A percentile compares a stretch with the other conserved stretches of the same genome.
These are phyloP conservation scores for Yarrowia bubula DNA, from an alignment of 805 yeast genomes.

Conservation along the genomic window DNA sequence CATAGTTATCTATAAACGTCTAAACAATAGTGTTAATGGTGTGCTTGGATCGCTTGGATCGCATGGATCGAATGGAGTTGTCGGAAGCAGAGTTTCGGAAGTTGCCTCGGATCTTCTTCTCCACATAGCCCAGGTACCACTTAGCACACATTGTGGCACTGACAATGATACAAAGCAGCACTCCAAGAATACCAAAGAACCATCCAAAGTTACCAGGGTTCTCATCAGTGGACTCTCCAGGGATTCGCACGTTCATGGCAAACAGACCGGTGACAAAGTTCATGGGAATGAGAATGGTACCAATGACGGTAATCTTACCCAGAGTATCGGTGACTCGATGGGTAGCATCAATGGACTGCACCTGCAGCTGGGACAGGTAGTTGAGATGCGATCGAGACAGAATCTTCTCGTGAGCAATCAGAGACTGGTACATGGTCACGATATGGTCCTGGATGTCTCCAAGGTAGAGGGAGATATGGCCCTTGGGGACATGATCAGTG, in stretches of 20 bases:
- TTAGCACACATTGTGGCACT: background rate
- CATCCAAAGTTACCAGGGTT: slow-evolving; percentile 46
- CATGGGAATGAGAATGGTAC: slow-evolving; percentile 87
- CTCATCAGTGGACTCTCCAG: slow-evolving; percentile 52
- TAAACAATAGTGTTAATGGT: slow-evolving; percentile 20
- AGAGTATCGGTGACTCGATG: slow-evolving; percentile 82
- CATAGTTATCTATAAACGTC: background rate
- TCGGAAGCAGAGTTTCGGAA: slow-evolving; percentile 13
- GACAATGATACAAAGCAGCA: slow-evolving; percentile 46
- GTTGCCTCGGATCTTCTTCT: slow-evolving; percentile 20
- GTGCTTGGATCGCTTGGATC: slow-evolving; percentile 26
- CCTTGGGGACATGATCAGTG: slow-evolving; percentile 58
- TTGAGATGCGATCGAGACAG: slow-evolving; percentile 89
- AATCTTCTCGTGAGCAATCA: slow-evolving; percentile 87
- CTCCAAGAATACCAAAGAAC: slow-evolving; percentile 68
- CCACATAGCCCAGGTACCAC: slow-evolving; percentile 19
- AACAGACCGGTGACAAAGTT: slow-evolving; percentile 87
- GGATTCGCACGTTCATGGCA: slow-evolving; percentile 92
- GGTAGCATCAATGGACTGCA: slow-evolving; percentile 83
- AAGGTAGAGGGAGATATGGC: slow-evolving; percentile 84
- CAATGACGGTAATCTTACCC: slow-evolving; percentile 83
- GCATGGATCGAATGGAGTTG: slow-evolving; percentile 25
- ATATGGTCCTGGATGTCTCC: slow-evolving; percentile 98
- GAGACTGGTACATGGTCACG: slow-evolving; percentile 90
- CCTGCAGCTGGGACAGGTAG: slow-evolving; percentile 90